A percentile compares a stretch with the other conserved stretches of the same genome.
These are phyloP conservation scores for Microbotryomycetes sp. DNA, from an alignment of 1,284 basidiomycete species.

Conservation along the genomic window DNA sequence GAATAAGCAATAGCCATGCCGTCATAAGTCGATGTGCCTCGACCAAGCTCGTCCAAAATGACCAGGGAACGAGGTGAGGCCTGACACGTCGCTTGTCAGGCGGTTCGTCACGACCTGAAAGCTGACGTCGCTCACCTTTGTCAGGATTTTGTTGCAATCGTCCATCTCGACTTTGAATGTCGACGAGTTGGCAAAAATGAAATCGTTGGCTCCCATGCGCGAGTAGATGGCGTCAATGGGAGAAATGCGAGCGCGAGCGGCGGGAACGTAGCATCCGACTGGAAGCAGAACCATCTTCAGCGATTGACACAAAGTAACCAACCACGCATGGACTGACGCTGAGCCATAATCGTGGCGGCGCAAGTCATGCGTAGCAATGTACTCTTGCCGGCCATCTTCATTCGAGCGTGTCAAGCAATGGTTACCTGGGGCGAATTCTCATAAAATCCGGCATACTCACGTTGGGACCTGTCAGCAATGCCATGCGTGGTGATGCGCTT, in stretches of 20 bases:
- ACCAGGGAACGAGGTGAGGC: slow-evolving; percentile 86
- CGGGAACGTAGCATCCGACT: slow-evolving; percentile 94
- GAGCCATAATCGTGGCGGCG: slow-evolving; percentile 35
- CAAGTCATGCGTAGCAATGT: slow-evolving; percentile 79
- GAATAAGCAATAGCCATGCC: slow-evolving; percentile 92
- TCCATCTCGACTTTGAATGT: slow-evolving; percentile 96
- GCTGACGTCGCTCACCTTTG: slow-evolving; percentile 55
- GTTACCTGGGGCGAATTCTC: not conserved
- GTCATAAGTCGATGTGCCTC: slow-evolving; percentile 69
- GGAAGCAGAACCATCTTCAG: not conserved
- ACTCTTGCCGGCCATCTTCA: slow-evolving; percentile 42
- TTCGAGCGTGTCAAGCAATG: too few relatives aligned
- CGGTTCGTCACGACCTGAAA: slow-evolving; percentile 81
- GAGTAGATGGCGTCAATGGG: slow-evolving; percentile 93
- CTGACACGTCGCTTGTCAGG: slow-evolving; percentile 70
- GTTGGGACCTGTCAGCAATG: slow-evolving; percentile 89
- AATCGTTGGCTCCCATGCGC: slow-evolving; percentile 94
- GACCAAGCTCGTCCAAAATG: slow-evolving; percentile 75
- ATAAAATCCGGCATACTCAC: slow-evolving; percentile 45
- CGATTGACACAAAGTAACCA: not conserved
- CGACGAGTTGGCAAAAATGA: slow-evolving; percentile 90
- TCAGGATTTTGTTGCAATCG: slow-evolving; percentile 48
- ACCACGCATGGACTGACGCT: slow-evolving; percentile 14
- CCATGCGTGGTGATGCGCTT: slow-evolving; percentile 63
- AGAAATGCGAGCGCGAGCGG: slow-evolving; percentile 67